Conservation (phyloP, 2,329 filamentous ascomycete genomes). For the Calonectria fujianensis region DNA sequence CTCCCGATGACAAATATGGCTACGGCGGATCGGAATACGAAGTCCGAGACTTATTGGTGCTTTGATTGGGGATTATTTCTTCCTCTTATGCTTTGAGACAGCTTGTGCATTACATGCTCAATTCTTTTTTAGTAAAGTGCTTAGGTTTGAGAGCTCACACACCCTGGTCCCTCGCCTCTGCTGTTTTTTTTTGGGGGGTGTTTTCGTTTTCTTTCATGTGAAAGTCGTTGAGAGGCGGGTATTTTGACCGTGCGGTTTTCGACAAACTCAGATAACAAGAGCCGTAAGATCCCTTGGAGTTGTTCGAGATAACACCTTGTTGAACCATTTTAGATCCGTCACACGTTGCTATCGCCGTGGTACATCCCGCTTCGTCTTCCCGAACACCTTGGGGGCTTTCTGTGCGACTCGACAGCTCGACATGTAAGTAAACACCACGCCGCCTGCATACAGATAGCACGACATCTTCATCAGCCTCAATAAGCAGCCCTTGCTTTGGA, state of each 20-base stretch:
- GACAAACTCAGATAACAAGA: conserved; percentile 7
- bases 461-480: conserved; percentile 35
- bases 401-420: conserved; percentile 25
- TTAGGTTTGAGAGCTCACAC: conserved; percentile 31
- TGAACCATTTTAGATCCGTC: conserved; percentile 13
- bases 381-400: conserved; percentile 6
- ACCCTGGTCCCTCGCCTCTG: conserved; percentile 25
- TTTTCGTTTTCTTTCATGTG: conserved; percentile 48
- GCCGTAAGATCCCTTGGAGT: neutral
- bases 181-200: too few relatives aligned
- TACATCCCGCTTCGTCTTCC: neutral
- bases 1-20: conserved; percentile 17
- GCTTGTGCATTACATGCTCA: conserved; percentile 46
- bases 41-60: conserved; percentile 33
- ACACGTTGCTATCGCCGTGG: conserved; percentile 11
- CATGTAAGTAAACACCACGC: conserved; percentile 9
- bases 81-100: conserved; percentile 37
- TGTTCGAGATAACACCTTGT: conserved; percentile 19
- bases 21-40: conserved; percentile 15
- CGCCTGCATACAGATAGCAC: neutral
- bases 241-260: neutral
- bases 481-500: conserved; percentile 1
- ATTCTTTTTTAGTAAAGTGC: conserved; percentile 46
- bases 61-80: conserved; percentile 32
- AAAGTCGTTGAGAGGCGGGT: conserved; percentile 37